Conservation (phyloP, 2,329 filamentous ascomycete genomes). For the Cladosporium halotolerans region DNA sequence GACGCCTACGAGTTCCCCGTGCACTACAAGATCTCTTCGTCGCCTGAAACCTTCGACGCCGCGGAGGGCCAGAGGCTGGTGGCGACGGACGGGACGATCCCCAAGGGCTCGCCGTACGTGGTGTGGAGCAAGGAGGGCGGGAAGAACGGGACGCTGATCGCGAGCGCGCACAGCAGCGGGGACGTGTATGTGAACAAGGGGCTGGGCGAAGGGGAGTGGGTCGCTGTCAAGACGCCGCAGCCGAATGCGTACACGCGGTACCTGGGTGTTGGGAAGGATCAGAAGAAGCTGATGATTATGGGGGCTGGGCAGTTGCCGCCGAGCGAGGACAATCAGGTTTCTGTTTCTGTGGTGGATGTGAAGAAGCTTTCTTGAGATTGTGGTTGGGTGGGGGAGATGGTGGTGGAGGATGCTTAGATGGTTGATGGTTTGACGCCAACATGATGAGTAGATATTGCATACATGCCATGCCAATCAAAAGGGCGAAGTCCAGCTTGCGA, state of each 20-base stretch:
- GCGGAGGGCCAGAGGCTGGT: slow-evolving; percentile 35
- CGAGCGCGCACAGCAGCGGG: slow-evolving; percentile 16
- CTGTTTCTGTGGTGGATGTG: slow-evolving; percentile 2
- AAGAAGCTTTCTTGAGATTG: background rate
- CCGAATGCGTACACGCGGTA: slow-evolving; percentile 4
- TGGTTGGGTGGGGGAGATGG: too few species aligned
- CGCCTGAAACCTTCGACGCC: slow-evolving; percentile 41
- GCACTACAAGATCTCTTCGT: slow-evolving; percentile 43
- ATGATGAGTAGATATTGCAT: too few species aligned
- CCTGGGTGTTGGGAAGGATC: slow-evolving; percentile 3
- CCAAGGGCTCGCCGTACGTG: slow-evolving; percentile 44
- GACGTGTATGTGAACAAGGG: slow-evolving; percentile 9
- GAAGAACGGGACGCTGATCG: slow-evolving; percentile 45
- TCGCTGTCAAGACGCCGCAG: background rate
- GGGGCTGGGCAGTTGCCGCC: slow-evolving; percentile 10
- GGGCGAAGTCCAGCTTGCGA: too few species aligned
- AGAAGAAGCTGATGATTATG: slow-evolving; percentile 7
- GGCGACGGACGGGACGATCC: slow-evolving; percentile 38
- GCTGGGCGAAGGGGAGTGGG: slow-evolving; percentile 2
- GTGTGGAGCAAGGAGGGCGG: slow-evolving; percentile 46
- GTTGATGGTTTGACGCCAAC: too few species aligned
- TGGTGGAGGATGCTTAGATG: too few species aligned
- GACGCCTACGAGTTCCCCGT: slow-evolving; percentile 33
- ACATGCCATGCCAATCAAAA: too few species aligned
- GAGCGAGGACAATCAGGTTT: background rate